Conservation (phyloP, 2,329 filamentous ascomycete genomes). For the Arachnomyces sp. region DNA sequence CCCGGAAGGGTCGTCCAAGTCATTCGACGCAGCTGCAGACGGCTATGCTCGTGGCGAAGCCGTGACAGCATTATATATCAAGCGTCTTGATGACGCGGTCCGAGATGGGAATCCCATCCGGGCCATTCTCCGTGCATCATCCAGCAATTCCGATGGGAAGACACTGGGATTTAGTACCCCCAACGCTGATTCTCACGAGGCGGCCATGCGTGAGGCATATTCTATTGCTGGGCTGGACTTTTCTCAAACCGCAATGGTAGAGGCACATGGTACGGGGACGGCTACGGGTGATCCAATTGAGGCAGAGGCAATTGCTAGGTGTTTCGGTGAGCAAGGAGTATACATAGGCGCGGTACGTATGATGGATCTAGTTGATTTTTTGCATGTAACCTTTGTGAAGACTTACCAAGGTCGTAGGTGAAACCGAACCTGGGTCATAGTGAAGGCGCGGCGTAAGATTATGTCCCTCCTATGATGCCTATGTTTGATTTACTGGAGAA, state of each 20-base stretch:
- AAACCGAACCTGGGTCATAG: too few relatives aligned
- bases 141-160: constrained; percentile 23
- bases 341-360: too few relatives aligned
- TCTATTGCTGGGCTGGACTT: constrained; percentile 16
- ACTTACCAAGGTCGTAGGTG: too few relatives aligned
- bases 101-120: constrained; percentile 28
- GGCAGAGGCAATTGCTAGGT: background rate
- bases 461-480: too few relatives aligned
- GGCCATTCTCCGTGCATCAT: constrained; percentile 24
- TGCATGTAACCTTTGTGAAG: too few relatives aligned
- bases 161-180: constrained; percentile 16
- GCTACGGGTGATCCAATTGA: constrained; percentile 6
- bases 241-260: background rate
- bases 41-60: constrained; percentile 31
- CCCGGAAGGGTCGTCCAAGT: constrained; percentile 23
- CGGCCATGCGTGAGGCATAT: constrained; percentile 27
- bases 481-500: too few relatives aligned
- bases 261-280: constrained; percentile 6
- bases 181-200: constrained; percentile 16
- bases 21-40: constrained; percentile 25
- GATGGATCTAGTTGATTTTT: too few relatives aligned
- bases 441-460: too few relatives aligned
- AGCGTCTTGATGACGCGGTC: constrained; percentile 22
- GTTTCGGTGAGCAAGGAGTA: too few relatives aligned
- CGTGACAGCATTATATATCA: constrained; percentile 25